Evolutionary conservation across 1,284 basidiomycete genomes (phyloP).

Genomic region (Leccinum cinnamomeum): DNA sequence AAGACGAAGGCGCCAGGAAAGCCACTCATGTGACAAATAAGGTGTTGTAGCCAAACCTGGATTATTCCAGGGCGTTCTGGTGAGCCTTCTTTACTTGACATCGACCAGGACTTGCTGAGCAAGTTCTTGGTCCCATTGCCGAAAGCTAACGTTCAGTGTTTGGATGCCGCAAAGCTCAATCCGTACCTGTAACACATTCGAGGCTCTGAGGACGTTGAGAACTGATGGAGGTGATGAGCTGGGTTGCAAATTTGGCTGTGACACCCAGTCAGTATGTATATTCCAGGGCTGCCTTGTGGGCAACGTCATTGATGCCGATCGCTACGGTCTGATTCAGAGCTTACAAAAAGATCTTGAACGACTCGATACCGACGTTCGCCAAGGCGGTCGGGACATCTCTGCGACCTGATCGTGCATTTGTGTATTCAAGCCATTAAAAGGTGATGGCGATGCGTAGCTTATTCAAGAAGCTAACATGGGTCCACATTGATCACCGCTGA

Average conservation of each 20-base stretch:
- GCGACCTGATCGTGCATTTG: too few species aligned
- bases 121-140: constrained; percentile 19
- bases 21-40: background rate
- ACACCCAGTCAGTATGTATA: constrained; percentile 47
- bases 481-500: too few species aligned
- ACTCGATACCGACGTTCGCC: constrained; percentile 48
- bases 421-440: too few species aligned
- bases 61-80: constrained; percentile 48
- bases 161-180: constrained; percentile 64
- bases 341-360: constrained; percentile 56
- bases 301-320: background rate
- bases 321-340: constrained; percentile 37
- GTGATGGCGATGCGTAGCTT: too few species aligned
- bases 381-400: constrained; percentile 43
- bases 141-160: constrained; percentile 64
- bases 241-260: constrained; percentile 55
- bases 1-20: constrained; percentile 52
- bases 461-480: too few species aligned
- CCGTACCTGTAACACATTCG: constrained; percentile 56
- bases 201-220: constrained; percentile 44
- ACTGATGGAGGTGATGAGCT: constrained; percentile 55
- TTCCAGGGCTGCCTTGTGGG: background rate
- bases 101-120: constrained; percentile 42
- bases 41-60: constrained; percentile 1
- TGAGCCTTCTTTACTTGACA: constrained; percentile 48